These are phyloP conservation scores for Onygena corvina DNA, from an alignment of 2,329 filamentous ascomycete species.

Conservation along the genomic window DNA sequence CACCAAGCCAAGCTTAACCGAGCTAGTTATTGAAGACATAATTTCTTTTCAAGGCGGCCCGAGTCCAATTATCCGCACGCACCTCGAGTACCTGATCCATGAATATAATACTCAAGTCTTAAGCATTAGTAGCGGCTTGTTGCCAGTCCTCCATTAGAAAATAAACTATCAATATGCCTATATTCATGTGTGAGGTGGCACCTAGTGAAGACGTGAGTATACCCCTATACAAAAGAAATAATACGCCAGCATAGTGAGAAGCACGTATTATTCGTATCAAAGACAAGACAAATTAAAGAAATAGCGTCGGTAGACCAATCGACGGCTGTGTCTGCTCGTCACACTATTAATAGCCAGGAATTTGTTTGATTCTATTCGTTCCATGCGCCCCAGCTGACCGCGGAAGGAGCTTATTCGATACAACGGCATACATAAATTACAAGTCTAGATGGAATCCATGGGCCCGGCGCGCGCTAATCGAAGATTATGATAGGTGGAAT, in stretches of 20 bases:
- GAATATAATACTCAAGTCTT: not conserved
- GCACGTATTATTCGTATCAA: constrained; percentile 5
- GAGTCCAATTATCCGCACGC: no score
- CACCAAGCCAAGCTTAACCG: not conserved
- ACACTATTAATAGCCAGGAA: not conserved
- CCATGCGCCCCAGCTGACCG: not conserved
- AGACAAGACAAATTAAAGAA: not conserved
- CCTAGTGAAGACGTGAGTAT: not conserved
- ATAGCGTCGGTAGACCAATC: not conserved
- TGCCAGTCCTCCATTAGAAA: not conserved
- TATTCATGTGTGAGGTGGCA: constrained; percentile 1
- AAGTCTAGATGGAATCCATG: constrained; percentile 6
- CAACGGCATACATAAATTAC: constrained; percentile 6
- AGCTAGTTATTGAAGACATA: not conserved
- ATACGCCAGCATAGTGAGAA: not conserved
- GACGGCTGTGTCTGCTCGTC: not conserved
- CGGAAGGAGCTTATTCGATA: not conserved
- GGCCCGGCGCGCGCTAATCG: constrained; percentile 2
- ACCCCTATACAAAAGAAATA: not conserved
- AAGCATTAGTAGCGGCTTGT: not conserved
- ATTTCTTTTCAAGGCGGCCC: not conserved
- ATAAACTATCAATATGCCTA: not conserved
- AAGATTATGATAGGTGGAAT: constrained; percentile 4
- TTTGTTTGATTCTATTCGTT: not conserved
- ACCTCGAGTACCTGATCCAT: not conserved